Percentiles rank a stretch among this genome's conserved stretches.
Conservation (phyloP, 2,329 filamentous ascomycete genomes). For the Penicillium aurantiogriseum region DNA sequence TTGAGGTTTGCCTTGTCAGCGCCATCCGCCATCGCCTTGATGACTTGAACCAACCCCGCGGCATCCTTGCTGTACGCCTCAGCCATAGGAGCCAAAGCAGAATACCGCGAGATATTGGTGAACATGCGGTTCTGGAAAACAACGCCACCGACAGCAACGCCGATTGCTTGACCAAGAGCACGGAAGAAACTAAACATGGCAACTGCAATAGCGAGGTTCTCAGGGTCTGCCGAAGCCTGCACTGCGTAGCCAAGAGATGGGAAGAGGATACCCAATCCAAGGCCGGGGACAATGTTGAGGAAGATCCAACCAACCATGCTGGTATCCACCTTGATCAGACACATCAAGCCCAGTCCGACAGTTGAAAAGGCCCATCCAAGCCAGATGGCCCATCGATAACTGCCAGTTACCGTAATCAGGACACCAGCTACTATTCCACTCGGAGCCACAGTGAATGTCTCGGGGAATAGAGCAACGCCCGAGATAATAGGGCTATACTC, state of each 20-base stretch:
- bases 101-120: constrained; percentile 49
- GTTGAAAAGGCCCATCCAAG: constrained; percentile 61
- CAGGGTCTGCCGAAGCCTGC: constrained; percentile 58
- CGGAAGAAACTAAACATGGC: constrained; percentile 68
- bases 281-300: constrained; percentile 58
- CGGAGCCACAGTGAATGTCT: constrained; percentile 63
- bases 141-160: constrained; percentile 65
- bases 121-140: constrained; percentile 67
- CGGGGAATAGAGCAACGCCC: constrained; percentile 58
- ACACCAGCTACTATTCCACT: constrained; percentile 53
- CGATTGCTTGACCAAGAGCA: constrained; percentile 63
- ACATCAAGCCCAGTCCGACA: constrained; percentile 55
- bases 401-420: constrained; percentile 54
- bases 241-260: constrained; percentile 62
- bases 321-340: constrained; percentile 43
- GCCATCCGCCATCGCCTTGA: constrained; percentile 53
- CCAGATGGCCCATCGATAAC: constrained; percentile 62
- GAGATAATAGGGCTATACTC: constrained; percentile 54
- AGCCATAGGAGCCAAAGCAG: constrained; percentile 50
- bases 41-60: constrained; percentile 58
- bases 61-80: constrained; percentile 56
- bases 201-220: constrained; percentile 60
- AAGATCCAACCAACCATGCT: constrained; percentile 58
- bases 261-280: constrained; percentile 65
- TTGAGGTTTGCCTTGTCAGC: constrained; percentile 46